Conservation (phyloP, 2,329 filamentous ascomycete species). For the Didymellaceae sp. region DNA sequence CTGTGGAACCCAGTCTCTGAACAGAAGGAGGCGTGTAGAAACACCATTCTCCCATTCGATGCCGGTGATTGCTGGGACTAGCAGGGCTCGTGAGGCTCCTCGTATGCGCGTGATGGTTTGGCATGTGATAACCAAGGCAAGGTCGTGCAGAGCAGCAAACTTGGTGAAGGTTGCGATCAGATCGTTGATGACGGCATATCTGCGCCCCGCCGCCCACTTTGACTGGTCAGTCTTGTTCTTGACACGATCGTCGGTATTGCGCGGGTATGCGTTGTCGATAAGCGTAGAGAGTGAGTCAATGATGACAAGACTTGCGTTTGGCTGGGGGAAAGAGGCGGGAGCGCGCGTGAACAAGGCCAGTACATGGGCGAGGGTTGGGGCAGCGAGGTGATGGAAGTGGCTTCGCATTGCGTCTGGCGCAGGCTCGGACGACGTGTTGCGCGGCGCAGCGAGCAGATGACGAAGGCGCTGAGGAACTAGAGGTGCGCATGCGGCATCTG, state of each 20-base stretch:
- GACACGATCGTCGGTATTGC: conserved; percentile 54
- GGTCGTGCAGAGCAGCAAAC: conserved; percentile 73
- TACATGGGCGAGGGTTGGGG: conserved; percentile 66
- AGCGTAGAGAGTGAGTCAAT: conserved; percentile 80
- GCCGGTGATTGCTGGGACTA: conserved; percentile 77
- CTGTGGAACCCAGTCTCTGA: conserved; percentile 68
- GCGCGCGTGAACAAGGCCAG: conserved; percentile 76
- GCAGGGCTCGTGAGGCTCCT: conserved; percentile 67
- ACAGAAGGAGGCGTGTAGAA: conserved; percentile 75
- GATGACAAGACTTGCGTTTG: conserved; percentile 71
- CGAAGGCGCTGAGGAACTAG: conserved; percentile 57
- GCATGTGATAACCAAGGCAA: conserved; percentile 77
- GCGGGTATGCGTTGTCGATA: conserved; percentile 78
- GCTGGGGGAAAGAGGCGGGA: conserved; percentile 67
- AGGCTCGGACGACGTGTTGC: conserved; percentile 21
- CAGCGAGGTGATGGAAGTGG: conserved; percentile 70
- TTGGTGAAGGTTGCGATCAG: conserved; percentile 68
- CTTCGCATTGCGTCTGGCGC: conserved; percentile 42
- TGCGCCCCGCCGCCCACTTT: conserved; percentile 57
- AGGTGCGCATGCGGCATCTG: conserved; percentile 58
- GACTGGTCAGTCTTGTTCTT: conserved; percentile 52
- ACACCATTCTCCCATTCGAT: conserved; percentile 81
- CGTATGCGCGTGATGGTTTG: conserved; percentile 86
- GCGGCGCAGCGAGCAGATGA: conserved; percentile 50
- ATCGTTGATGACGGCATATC: conserved; percentile 70